Evolutionary conservation across 257 asterid species (phyloP).

Genomic region (Solanum neorickii): DNA sequence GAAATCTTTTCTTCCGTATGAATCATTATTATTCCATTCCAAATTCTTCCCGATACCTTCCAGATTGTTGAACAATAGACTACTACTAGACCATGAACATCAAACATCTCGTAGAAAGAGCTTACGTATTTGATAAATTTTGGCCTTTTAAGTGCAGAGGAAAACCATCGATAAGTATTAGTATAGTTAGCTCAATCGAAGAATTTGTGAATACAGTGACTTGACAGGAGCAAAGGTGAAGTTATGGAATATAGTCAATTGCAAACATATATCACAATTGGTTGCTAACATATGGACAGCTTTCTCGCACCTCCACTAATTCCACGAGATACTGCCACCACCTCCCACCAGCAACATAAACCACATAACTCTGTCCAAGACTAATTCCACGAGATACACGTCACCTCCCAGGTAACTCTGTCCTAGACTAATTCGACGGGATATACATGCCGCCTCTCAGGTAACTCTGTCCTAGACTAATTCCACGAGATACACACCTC

Average conservation of each 20-base stretch:
- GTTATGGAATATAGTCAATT: neutral
- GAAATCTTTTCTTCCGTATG: neutral
- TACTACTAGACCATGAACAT: neutral
- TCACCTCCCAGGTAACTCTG: no score
- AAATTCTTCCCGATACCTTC: neutral
- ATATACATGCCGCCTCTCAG: no score
- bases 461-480: no score
- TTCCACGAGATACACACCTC: no score
- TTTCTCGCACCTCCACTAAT: neutral
- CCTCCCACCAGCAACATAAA: no score
- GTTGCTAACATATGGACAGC: neutral
- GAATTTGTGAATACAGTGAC: neutral
- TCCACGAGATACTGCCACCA: neutral
- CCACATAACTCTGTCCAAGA: no score
- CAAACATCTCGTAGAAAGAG: neutral
- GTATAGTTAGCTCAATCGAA: neutral
- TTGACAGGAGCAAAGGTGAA: neutral
- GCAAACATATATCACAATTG: neutral
- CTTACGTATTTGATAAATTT: neutral
- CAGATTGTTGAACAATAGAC: neutral
- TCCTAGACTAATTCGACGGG: no score
- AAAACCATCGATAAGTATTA: neutral
- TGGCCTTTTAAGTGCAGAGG: neutral
- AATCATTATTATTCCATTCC: neutral
- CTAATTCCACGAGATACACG: no score